Base-by-base conservation (phyloP, 1,284 basidiomycete genomes). In the Trichosporon sp. region DNA sequence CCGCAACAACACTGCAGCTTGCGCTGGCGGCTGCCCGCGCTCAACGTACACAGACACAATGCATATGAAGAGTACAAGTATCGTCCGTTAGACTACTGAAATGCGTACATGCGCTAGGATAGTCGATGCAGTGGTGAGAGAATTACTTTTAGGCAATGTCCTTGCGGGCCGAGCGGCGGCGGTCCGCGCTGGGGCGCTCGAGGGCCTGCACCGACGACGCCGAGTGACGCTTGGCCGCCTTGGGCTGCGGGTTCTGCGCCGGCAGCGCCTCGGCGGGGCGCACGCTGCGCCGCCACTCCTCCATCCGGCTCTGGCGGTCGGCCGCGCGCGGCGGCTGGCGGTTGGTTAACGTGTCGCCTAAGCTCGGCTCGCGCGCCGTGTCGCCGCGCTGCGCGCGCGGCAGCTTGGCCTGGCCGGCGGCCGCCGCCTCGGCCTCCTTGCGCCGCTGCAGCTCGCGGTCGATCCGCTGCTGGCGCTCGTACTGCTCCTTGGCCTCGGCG, bases 261-360 rank as follows among this genome's bases (percentile, higher is more conserved):
- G 56, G 53, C 25, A 12, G 11, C 23, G 27, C 11, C 25, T 21
- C 44, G 3, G 11, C 53, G 11, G 56, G 56, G 15, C 27, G 27
- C 9, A 72, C 58, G 21, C 65, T 68, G 18, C 42, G 42, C 23
- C 71, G 71, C 71, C 71, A 72, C 44, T 72, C 71, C 15, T 72
- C 71, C 7, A 68, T 72, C 62, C 68, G 66, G 13, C 47, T 34
- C 5, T 44, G 23, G 13, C 68, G 71, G 2, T 72, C 71, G 1
- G 53, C 11, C 5, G 64, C 2, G 25, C 34, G 34, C 1, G 68
- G 34, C 6, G 29, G 53, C 2, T 64, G 21, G 15, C 38, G 47
- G 60, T 53, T 56, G n/a, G 38, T 58, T 23, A 65, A 62, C 60
- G 27, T 38, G n/a, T 69, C 65, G 21, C 35, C 56, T 3, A 42